Conservation (phyloP, 352 stramenopile genomes). For the Pythium chondricola region DNA sequence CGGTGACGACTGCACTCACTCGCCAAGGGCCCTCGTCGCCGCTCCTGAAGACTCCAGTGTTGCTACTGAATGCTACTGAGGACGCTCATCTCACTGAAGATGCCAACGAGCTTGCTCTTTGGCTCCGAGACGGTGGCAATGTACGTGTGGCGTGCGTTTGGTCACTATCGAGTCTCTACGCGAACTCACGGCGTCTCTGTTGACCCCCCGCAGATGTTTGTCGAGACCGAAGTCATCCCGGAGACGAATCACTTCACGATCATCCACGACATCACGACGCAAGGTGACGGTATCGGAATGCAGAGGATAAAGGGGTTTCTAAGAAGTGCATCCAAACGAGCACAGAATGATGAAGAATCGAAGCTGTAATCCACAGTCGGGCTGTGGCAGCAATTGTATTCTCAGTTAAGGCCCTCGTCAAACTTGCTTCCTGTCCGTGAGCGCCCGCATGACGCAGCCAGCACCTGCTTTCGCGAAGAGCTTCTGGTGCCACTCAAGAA, state of each 20-base stretch:
- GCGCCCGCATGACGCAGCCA: slow-evolving; percentile 83
- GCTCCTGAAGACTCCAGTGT: slow-evolving; percentile 39
- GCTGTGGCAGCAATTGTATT: too few relatives aligned
- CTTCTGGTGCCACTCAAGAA: slow-evolving; percentile 89
- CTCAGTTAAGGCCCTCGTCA: slow-evolving; percentile 17
- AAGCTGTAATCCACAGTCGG: too few relatives aligned
- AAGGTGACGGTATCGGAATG: slow-evolving; percentile 33
- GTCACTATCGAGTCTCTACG: too few relatives aligned
- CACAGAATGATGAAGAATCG: too few relatives aligned
- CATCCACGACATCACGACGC: slow-evolving; percentile 43
- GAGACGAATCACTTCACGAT: slow-evolving; percentile 76
- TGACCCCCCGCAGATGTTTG: slow-evolving; percentile 18
- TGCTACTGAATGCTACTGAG: slow-evolving; percentile 62
- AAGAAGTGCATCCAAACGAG: too few relatives aligned
- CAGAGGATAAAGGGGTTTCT: slow-evolving; percentile 43
- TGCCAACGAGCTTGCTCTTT: slow-evolving; percentile 48
- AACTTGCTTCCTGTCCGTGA: slow-evolving; percentile 87
- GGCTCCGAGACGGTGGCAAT: slow-evolving; percentile 48
- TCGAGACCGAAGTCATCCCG: slow-evolving; percentile 37
- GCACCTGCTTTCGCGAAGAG: slow-evolving; percentile 76
- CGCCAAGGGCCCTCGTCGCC: slow-evolving; percentile 34
- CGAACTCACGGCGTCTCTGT: too few relatives aligned
- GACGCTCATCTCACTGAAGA: slow-evolving; percentile 84
- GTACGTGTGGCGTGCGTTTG: slow-evolving; percentile 35
- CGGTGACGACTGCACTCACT: slow-evolving; percentile 37